These are phyloP conservation scores for Aspergillus ibericus DNA, from an alignment of 2,329 filamentous ascomycete species.

Conservation along the genomic window DNA sequence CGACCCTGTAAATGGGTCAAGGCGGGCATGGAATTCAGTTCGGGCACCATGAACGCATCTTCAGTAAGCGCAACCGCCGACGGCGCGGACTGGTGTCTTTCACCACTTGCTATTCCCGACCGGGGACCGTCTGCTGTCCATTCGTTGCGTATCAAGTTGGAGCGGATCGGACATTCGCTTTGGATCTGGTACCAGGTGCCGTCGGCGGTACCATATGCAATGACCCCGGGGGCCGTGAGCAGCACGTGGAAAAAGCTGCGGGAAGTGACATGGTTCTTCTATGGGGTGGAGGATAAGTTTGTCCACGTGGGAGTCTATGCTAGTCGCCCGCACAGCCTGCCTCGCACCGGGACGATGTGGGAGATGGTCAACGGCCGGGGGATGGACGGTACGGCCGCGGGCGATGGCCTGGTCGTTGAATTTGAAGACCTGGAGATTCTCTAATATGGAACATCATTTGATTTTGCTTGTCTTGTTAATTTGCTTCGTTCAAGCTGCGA, in stretches of 20 bases:
- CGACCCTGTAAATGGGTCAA: constrained; percentile 59
- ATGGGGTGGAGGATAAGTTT: constrained; percentile 59
- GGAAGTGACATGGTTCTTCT: constrained; percentile 64
- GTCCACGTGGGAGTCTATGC: constrained; percentile 61
- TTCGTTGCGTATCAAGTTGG: constrained; percentile 57
- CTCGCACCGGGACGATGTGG: constrained; percentile 40
- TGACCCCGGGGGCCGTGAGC: constrained; percentile 41
- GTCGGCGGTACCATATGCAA: constrained; percentile 31
- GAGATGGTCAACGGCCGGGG: constrained; percentile 38
- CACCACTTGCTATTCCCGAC: constrained; percentile 43
- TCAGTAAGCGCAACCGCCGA: constrained; percentile 59
- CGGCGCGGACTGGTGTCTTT: constrained; percentile 59
- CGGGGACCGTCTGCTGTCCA: constrained; percentile 43
- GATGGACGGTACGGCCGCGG: constrained; percentile 22
- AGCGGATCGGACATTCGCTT: constrained; percentile 56
- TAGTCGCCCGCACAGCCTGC: constrained; percentile 54
- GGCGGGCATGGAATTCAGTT: constrained; percentile 59
- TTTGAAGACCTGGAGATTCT: constrained; percentile 55
- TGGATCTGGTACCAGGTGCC: constrained; percentile 60
- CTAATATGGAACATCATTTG: constrained; percentile 23
- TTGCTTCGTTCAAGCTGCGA: not conserved
- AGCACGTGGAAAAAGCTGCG: constrained; percentile 58
- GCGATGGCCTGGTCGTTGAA: constrained; percentile 49
- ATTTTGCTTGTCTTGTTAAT: constrained; percentile 4
- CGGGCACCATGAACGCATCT: constrained; percentile 55